Base-by-base conservation (phyloP, 768 basidiomycete species). In the Boletus patriciae region DNA sequence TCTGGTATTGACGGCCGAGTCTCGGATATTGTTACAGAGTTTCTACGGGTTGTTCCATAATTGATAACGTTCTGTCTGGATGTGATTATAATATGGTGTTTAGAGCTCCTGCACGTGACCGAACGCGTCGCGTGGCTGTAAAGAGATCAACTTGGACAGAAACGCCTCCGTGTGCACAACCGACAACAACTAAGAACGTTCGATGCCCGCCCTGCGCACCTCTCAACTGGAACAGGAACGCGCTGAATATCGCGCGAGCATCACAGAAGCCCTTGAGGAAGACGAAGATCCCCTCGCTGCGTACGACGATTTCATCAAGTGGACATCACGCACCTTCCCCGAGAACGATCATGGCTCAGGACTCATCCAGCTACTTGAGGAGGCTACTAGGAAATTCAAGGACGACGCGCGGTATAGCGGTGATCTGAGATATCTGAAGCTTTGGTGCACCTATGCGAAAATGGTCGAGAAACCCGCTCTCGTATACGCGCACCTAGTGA, bases 391-490 rank as follows among this genome's bases (percentile, higher is more conserved):
- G 31, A 83, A 83, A 53, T 97, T 98, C 72, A 84, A 87, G 61
- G 80, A 83, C 27, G 96, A 98, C 69, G 77, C 81, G n/a, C 74
- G 85, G 15, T 98, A 97, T 73, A 88, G 84, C 70, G 85, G 84
- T 50, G 95, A 98, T 76, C 74, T 93, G 49, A 83, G 96, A 41
- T 97, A 98, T 73, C 79, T 98, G 47, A 92, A 93, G 69, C 72
- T 98, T 19, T 99, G 97, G 97, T 82, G 87, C 21, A 78, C 89
- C 47, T 94, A 96, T 70, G 88, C 94, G 11, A 83, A 83, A 52
- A 82, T 89, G 65, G 83, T 92, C 52, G 88, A 94, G 64, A 81
- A 83, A 63, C 77, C 87, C 4, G 78, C 80, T 18, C 81, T 80
- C 36, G 81, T 86, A 34, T 98, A 92, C 73, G 82, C 83, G 27